A percentile compares a stretch with the other conserved stretches of the same genome.
These are phyloP conservation scores for Hypoxylon fragiforme DNA, from an alignment of 495 filamentous ascomycete species.

Conservation along the genomic window DNA sequence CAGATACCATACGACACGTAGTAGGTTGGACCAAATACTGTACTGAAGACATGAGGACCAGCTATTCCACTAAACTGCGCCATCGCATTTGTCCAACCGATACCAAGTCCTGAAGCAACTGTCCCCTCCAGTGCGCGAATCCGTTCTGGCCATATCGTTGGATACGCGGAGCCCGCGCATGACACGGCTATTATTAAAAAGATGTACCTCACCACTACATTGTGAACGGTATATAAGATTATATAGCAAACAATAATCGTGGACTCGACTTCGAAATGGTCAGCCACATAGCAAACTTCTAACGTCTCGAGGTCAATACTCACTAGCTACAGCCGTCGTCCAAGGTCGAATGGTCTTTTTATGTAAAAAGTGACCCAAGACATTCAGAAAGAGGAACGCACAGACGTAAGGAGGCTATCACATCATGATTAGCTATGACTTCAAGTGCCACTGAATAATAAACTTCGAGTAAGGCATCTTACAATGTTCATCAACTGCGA, in stretches of 20 bases:
- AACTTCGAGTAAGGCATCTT: constrained; percentile 9
- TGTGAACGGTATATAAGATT: constrained; percentile 46
- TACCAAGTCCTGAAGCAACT: constrained; percentile 45
- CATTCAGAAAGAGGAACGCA: constrained; percentile 46
- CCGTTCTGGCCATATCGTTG: constrained; percentile 52
- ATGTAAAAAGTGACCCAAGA: constrained; percentile 42
- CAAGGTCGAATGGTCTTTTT: constrained; percentile 43
- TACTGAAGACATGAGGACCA: constrained; percentile 48
- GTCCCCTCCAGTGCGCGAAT: constrained; percentile 49
- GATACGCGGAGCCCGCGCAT: constrained; percentile 46
- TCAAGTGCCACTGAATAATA: not conserved
- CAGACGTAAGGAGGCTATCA: constrained; percentile 46
- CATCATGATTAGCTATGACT: constrained; percentile 1
- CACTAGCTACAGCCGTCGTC: constrained; percentile 47
- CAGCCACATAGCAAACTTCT: not conserved
- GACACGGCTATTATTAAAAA: constrained; percentile 46
- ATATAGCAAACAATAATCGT: constrained; percentile 52
- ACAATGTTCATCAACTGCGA: constrained; percentile 52
- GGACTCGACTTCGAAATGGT: constrained; percentile 39
- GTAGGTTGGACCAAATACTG: constrained; percentile 47
- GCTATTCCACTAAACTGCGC: constrained; percentile 51
- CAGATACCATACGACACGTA: constrained; percentile 45
- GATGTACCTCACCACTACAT: constrained; percentile 45
- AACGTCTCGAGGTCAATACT: not conserved
- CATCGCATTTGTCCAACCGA: constrained; percentile 51